phyloP scores from a whole-genome alignment of 2,329 filamentous ascomycete genomes.

The Pezicula rhizophila region DNA sequence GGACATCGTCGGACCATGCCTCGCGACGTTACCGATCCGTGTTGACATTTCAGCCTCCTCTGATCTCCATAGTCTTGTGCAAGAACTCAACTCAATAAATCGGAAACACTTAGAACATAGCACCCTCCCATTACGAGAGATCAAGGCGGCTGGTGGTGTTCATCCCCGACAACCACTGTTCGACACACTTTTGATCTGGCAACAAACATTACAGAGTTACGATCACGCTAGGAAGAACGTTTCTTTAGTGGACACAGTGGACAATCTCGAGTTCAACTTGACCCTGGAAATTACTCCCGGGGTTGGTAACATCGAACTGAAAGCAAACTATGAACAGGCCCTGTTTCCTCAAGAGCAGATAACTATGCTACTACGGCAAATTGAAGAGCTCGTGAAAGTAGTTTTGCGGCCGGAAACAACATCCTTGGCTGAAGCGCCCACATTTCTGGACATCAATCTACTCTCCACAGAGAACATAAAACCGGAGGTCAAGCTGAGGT shows the following conservation, averaged over 20 bases:
- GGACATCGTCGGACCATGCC: conserved; percentile 70
- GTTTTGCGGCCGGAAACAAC: conserved; percentile 27
- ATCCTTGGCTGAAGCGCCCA: conserved; percentile 9
- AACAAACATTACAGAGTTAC: conserved; percentile 57
- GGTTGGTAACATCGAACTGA: conserved; percentile 37
- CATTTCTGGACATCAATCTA: conserved; percentile 6
- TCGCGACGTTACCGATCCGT: conserved; percentile 70
- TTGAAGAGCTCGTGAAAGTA: conserved; percentile 45
- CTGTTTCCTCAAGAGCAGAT: conserved; percentile 51
- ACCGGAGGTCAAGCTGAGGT: conserved; percentile 7
- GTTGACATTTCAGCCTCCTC: conserved; percentile 46
- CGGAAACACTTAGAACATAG: conserved; percentile 59
- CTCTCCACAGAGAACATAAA: conserved; percentile 24
- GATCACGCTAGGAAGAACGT: conserved; percentile 34
- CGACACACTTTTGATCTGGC: conserved; percentile 77
- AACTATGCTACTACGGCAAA: conserved; percentile 50
- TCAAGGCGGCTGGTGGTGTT: conserved; percentile 55
- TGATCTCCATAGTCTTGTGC: conserved; percentile 55
- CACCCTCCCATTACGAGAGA: conserved; percentile 59
- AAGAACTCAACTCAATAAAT: conserved; percentile 58
- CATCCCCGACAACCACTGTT: conserved; percentile 57
- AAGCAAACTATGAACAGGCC: conserved; percentile 47
- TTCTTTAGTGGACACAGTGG: conserved; percentile 52
- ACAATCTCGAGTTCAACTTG: conserved; percentile 70
- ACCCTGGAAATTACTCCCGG: conserved; percentile 70